Conservation (phyloP, 108 stramenopile species). For the Discostella pseudostelligera region DNA sequence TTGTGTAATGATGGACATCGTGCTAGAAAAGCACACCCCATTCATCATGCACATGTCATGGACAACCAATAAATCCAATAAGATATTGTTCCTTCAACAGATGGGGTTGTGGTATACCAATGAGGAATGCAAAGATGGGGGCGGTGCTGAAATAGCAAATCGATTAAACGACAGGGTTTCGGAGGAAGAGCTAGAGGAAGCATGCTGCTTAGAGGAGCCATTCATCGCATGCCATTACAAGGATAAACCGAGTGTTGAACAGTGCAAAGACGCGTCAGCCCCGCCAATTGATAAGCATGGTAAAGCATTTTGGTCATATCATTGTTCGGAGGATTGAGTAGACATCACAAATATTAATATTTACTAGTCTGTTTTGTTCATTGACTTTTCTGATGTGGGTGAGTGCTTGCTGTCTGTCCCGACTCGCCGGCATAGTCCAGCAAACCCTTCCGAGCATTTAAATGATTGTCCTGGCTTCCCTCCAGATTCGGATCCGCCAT, state of each 20-base stretch:
- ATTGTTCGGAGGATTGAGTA: neutral
- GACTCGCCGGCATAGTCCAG: slow-evolving; percentile 30
- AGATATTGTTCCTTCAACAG: slow-evolving; percentile 53
- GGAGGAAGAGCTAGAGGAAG: slow-evolving; percentile 5
- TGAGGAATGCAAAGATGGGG: slow-evolving; percentile 35
- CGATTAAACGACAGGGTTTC: neutral
- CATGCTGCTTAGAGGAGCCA: slow-evolving; percentile 45
- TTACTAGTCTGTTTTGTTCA: too few species aligned
- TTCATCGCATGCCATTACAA: slow-evolving; percentile 46
- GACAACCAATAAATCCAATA: slow-evolving; percentile 63
- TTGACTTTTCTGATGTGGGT: neutral
- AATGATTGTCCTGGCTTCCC: slow-evolving; percentile 1
- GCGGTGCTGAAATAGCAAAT: slow-evolving; percentile 31
- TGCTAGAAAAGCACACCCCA: slow-evolving; percentile 36
- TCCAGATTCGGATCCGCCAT: neutral
- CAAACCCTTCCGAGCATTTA: slow-evolving; percentile 25
- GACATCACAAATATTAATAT: neutral
- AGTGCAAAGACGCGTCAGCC: slow-evolving; percentile 31
- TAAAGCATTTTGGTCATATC: slow-evolving; percentile 58
- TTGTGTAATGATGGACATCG: slow-evolving; percentile 49
- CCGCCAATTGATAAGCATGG: slow-evolving; percentile 41
- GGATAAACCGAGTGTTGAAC: slow-evolving; percentile 48
- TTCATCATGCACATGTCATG: slow-evolving; percentile 54
- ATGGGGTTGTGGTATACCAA: slow-evolving; percentile 60
- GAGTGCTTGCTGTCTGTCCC: neutral